These are phyloP conservation scores for Globisporangium ultimum DNA, from an alignment of 352 stramenopile genomes.

Conservation along the genomic window DNA sequence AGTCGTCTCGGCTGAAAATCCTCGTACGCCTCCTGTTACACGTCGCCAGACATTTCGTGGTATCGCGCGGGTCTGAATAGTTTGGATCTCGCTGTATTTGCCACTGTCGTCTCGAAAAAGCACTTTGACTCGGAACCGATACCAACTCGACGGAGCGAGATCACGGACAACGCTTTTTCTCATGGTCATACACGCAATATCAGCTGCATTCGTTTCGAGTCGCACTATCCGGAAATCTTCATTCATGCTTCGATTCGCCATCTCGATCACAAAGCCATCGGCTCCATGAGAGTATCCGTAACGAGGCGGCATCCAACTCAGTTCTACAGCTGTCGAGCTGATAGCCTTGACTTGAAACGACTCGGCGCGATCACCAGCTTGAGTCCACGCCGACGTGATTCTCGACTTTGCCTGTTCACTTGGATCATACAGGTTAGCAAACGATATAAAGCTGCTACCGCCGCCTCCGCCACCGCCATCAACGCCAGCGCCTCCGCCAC, in stretches of 20 bases:
- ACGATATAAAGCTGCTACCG: constrained; percentile 52
- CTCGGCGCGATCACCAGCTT: constrained; percentile 20
- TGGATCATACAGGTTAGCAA: constrained; percentile 18
- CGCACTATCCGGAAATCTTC: constrained; percentile 53
- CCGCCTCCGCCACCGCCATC: constrained; percentile 61
- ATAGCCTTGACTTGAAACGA: constrained; percentile 17
- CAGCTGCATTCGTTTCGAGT: constrained; percentile 16
- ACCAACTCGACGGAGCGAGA: constrained; percentile 29
- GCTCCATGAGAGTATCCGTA: constrained; percentile 41
- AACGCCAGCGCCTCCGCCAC: constrained; percentile 55
- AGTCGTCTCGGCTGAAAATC: constrained; percentile 28
- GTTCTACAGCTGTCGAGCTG: constrained; percentile 33
- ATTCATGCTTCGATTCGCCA: constrained; percentile 50
- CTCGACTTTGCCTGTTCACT: constrained; percentile 14
- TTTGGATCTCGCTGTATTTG: constrained; percentile 29
- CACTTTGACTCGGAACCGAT: constrained; percentile 54
- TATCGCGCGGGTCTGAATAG: constrained; percentile 27
- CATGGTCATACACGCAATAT: constrained; percentile 13
- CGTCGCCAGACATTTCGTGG: constrained; percentile 42
- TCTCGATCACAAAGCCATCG: constrained; percentile 50
- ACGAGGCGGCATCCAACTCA: constrained; percentile 36
- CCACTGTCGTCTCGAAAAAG: constrained; percentile 38
- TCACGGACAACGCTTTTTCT: constrained; percentile 11
- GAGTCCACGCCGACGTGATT: constrained; percentile 8
- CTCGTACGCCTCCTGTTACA: constrained; percentile 21